Conservation (phyloP, 164 flowering plant species). For the Chimonanthus praecox region DNA sequence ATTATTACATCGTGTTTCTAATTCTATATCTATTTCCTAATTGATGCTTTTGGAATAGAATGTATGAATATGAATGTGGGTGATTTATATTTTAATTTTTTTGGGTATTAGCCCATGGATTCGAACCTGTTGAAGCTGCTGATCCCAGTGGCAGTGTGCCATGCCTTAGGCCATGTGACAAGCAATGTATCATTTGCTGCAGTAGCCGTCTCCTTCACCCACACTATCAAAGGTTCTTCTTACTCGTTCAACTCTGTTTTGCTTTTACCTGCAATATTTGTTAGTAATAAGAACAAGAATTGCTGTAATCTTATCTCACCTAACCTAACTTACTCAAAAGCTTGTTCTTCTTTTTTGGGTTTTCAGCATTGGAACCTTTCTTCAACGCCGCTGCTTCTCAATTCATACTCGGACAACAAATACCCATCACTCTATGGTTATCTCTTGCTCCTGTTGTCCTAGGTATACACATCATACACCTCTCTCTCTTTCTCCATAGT, state of each 20-base stretch:
- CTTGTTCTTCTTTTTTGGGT: neutral
- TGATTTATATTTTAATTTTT: too few species aligned
- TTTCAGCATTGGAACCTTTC: constrained; percentile 91
- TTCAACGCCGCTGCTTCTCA: constrained; percentile 98
- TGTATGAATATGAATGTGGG: too few species aligned
- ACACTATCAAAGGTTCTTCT: constrained; percentile 75
- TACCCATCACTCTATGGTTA: constrained; percentile 77
- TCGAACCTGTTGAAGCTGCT: constrained; percentile 72
- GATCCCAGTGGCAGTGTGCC: constrained; percentile 86
- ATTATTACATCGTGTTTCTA: too few species aligned
- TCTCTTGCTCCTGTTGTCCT: constrained; percentile 87
- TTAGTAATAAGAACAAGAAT: too few species aligned
- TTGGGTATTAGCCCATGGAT: constrained; percentile 63
- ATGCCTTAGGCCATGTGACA: constrained; percentile 95
- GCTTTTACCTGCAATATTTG: neutral
- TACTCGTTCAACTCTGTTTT: neutral
- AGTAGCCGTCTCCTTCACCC: constrained; percentile 93
- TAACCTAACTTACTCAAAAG: too few species aligned
- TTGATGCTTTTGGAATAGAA: too few species aligned
- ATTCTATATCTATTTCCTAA: too few species aligned
- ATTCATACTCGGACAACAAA: constrained; percentile 78
- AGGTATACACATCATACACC: constrained; percentile 22
- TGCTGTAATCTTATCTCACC: too few species aligned
- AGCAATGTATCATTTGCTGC: constrained; percentile 96
- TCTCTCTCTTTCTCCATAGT: neutral